Conservation (phyloP, 1,284 basidiomycete genomes). For the Rhodotorula sp. region DNA sequence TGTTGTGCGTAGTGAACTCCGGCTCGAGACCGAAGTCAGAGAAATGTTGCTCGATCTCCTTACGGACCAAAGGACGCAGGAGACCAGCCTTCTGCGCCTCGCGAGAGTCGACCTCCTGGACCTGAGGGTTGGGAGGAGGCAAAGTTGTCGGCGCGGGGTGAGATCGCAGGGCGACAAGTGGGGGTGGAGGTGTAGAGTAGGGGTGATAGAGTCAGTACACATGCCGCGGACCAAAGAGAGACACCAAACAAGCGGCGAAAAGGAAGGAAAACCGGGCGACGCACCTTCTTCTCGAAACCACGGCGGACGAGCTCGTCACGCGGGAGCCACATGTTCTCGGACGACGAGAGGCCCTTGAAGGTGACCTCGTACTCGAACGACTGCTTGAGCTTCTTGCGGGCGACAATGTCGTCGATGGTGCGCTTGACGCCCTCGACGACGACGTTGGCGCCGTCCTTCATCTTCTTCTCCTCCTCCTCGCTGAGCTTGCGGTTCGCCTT, state of each 20-base stretch:
- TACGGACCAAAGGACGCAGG: conserved; percentile 90
- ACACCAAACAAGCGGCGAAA: background rate
- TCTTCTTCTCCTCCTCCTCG: conserved; percentile 87
- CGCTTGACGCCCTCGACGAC: conserved; percentile 93
- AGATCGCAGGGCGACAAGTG: too few relatives aligned
- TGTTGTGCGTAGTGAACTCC: conserved; percentile 85
- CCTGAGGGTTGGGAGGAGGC: conserved; percentile 57
- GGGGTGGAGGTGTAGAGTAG: too few relatives aligned
- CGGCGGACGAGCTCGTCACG: conserved; percentile 96
- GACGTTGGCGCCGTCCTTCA: conserved; percentile 87
- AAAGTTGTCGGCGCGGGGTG: too few relatives aligned
- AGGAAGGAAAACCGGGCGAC: conserved; percentile 29
- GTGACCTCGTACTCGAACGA: conserved; percentile 77
- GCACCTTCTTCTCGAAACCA: conserved; percentile 84
- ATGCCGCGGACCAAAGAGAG: conserved; percentile 3
- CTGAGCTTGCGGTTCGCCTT: conserved; percentile 84
- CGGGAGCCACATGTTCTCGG: conserved; percentile 94
- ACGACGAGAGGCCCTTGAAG: conserved; percentile 64
- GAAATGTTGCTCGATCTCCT: conserved; percentile 97
- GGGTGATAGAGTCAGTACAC: too few relatives aligned
- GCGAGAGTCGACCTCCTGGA: conserved; percentile 93
- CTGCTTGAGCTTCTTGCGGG: conserved; percentile 97
- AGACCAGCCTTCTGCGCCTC: conserved; percentile 96
- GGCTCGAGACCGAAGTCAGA: conserved; percentile 94
- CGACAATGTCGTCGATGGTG: conserved; percentile 83